A percentile compares a stretch with the other conserved stretches of the same genome.
phyloP scores from a whole-genome alignment of 2,329 filamentous ascomycete species.

The Ambrosiella xylebori region DNA sequence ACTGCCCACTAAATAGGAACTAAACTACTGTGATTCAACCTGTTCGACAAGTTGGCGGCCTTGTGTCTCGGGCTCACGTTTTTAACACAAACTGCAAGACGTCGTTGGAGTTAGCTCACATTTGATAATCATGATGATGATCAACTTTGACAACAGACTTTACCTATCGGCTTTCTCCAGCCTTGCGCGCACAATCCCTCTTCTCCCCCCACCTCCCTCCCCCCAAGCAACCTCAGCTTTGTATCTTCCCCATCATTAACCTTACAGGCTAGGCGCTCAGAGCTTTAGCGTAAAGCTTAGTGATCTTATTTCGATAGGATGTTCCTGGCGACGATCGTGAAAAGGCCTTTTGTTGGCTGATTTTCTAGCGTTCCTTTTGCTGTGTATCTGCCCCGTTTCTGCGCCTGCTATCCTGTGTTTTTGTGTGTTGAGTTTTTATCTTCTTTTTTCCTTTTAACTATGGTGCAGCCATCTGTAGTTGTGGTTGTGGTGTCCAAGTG shows the following conservation, averaged over 20 bases:
- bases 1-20: background rate
- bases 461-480: background rate
- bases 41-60: no score
- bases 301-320: no score
- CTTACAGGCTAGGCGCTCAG: background rate
- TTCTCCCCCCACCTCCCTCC: background rate
- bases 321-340: no score
- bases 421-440: background rate
- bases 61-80: no score
- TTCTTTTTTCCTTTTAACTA: background rate
- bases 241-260: background rate
- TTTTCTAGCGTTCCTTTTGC: background rate
- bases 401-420: slow-evolving; percentile 8
- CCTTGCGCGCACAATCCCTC: background rate
- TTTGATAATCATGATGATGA: no score
- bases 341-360: no score
- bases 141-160: no score
- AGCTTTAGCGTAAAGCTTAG: background rate
- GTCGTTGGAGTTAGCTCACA: no score
- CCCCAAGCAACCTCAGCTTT: background rate
- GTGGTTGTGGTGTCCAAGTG: slow-evolving; percentile 1
- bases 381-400: background rate
- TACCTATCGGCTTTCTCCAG: background rate
- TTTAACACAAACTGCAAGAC: no score
- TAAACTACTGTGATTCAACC: no score